A percentile compares a stretch with the other conserved stretches of the same genome.
Conservation (phyloP, 139 green algal genomes). For the Haematococcus lacustris region DNA sequence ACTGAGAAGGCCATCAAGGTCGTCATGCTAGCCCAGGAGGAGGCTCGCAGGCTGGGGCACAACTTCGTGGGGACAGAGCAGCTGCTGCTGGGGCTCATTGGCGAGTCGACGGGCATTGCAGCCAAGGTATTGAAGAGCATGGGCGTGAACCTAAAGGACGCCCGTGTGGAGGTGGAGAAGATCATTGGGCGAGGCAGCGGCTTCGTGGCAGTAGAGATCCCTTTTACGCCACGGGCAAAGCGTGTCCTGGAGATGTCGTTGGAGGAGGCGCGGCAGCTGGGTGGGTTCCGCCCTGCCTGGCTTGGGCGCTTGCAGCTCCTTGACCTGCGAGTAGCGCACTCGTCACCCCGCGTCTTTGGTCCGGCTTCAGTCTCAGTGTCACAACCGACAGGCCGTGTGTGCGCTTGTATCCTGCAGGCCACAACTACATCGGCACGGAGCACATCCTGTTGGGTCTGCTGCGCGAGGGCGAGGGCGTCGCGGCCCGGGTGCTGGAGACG, state of each 20-base stretch:
- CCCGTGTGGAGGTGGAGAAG: constrained; percentile 96
- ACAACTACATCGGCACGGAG: constrained; percentile 99
- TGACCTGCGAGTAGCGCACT: too few relatives aligned
- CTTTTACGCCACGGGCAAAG: constrained; percentile 97
- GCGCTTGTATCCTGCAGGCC: constrained; percentile 67
- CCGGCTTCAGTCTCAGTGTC: too few relatives aligned
- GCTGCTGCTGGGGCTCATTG: constrained; percentile 97
- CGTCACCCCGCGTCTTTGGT: too few relatives aligned
- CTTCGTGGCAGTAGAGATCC: constrained; percentile 98
- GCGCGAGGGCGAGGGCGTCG: constrained; percentile 95
- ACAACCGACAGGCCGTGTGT: too few relatives aligned
- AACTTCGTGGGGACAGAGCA: constrained; percentile 99
- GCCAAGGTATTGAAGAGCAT: constrained; percentile 99
- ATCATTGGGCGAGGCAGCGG: constrained; percentile 95
- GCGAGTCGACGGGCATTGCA: constrained; percentile 96
- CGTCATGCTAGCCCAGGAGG: constrained; percentile 98
- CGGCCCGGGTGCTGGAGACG: constrained; percentile 93
- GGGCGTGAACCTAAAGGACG: constrained; percentile 97
- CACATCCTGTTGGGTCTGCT: constrained; percentile 98
- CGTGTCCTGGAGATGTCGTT: constrained; percentile 96
- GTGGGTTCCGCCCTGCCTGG: constrained; percentile 29
- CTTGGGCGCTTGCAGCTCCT: background rate
- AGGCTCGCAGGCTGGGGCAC: constrained; percentile 88
- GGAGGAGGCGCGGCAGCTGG: constrained; percentile 95
- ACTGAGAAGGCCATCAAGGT: constrained; percentile 92